Evolutionary conservation across 345 rosid species (phyloP).

Genomic region (Salix exigua): DNA sequence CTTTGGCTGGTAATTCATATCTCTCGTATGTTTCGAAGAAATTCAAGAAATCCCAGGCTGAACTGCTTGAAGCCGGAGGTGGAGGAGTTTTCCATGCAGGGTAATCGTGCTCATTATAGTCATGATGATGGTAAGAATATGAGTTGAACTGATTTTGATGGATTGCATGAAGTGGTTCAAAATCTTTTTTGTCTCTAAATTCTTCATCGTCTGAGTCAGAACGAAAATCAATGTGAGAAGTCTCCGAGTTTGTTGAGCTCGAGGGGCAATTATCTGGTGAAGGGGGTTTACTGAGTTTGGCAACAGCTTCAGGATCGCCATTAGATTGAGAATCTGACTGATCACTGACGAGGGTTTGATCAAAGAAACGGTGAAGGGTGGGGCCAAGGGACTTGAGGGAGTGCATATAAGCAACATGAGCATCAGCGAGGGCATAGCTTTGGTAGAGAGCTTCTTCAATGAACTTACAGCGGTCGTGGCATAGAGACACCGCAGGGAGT

Average conservation of each 20-base stretch:
- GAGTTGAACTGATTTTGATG: constrained; percentile 16
- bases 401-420: constrained; percentile 47
- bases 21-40: constrained; percentile 50
- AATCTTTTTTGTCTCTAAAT: constrained; percentile 5
- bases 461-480: constrained; percentile 57
- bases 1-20: constrained; percentile 26
- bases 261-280: constrained; percentile 25
- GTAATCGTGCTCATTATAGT: not conserved
- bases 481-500: constrained; percentile 54
- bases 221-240: constrained; percentile 45
- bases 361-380: constrained; percentile 40
- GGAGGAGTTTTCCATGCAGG: constrained; percentile 38
- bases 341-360: not conserved
- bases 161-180: constrained; percentile 5
- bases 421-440: constrained; percentile 51
- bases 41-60: constrained; percentile 63
- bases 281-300: constrained; percentile 16
- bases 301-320: not conserved
- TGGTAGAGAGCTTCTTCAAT: constrained; percentile 53
- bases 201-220: constrained; percentile 51
- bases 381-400: constrained; percentile 46
- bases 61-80: constrained; percentile 41
- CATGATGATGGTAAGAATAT: not conserved
- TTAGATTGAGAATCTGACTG: not conserved
- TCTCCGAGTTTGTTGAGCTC: constrained; percentile 36